A percentile compares a stretch with the other conserved stretches of the same genome.
Conservation (phyloP, 352 stramenopile genomes). For the Phytophthora cajani region DNA sequence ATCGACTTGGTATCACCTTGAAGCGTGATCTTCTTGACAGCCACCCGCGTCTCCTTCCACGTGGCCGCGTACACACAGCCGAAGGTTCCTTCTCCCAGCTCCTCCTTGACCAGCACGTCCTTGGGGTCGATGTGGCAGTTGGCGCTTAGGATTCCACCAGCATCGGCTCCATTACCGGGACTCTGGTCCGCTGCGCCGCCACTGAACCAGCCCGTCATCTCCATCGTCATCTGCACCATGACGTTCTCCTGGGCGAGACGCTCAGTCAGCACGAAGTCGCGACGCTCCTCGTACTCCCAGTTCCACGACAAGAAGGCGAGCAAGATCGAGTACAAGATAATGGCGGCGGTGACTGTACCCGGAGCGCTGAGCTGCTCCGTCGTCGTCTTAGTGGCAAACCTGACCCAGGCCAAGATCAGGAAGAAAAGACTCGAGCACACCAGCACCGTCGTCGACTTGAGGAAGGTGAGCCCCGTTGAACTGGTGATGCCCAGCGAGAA, state of each 20-base stretch:
- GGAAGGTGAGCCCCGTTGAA: conserved; percentile 78
- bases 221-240: conserved; percentile 90
- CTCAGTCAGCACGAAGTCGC: conserved; percentile 84
- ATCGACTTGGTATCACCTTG: conserved; percentile 84
- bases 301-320: conserved; percentile 86
- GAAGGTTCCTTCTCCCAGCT: conserved; percentile 81
- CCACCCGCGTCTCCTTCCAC: conserved; percentile 85
- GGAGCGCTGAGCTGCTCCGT: conserved; percentile 62
- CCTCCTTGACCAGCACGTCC: conserved; percentile 80
- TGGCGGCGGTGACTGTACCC: conserved; percentile 73
- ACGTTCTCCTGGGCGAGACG: conserved; percentile 86
- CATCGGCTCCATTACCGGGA: conserved; percentile 42
- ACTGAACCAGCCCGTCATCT: conserved; percentile 90
- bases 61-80: conserved; percentile 76
- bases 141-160: conserved; percentile 69
- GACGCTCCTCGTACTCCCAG: conserved; percentile 90
- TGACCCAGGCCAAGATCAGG: conserved; percentile 77
- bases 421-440: conserved; percentile 73
- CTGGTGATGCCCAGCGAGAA: conserved; percentile 86
- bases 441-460: conserved; percentile 70
- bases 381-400: conserved; percentile 41
- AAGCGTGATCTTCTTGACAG: conserved; percentile 87
- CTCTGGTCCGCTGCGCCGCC: conserved; percentile 66
- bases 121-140: conserved; percentile 89
- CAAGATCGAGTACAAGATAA: conserved; percentile 81